phyloP scores from a whole-genome alignment of 2,329 filamentous ascomycete genomes.

The Neofusicoccum kwambonambiense region DNA sequence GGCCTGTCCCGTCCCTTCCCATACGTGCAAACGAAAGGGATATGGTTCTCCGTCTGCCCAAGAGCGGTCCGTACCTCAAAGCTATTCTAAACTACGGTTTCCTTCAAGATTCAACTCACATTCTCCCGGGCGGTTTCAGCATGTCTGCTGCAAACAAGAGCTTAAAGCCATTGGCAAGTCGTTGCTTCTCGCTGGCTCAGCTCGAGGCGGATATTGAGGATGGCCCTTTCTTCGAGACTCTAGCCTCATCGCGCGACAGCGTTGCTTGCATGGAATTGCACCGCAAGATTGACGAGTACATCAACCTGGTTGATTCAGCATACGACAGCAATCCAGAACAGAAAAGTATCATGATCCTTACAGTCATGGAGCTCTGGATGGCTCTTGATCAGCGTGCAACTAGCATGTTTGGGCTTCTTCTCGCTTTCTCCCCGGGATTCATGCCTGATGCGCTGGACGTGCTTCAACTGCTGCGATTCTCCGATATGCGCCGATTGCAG shows the following conservation, averaged over 20 bases:
- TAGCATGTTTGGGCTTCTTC: constrained; percentile 47
- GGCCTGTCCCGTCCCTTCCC: constrained; percentile 46
- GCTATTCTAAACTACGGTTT: neutral
- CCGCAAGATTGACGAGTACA: constrained; percentile 36
- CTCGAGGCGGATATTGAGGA: constrained; percentile 1
- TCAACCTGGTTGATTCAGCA: constrained; percentile 31
- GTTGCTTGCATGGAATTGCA: constrained; percentile 33
- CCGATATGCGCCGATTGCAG: constrained; percentile 53
- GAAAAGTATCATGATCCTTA: constrained; percentile 54
- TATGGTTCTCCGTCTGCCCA: neutral
- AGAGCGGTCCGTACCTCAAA: neutral
- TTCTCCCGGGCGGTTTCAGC: neutral
- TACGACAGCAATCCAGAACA: constrained; percentile 51
- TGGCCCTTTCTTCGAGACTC: neutral
- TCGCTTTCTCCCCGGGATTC: constrained; percentile 54
- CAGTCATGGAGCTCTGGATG: constrained; percentile 59
- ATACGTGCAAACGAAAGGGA: constrained; percentile 26
- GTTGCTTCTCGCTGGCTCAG: neutral
- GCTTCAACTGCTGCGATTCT: constrained; percentile 49
- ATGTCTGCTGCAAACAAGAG: neutral
- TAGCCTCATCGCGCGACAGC: neutral
- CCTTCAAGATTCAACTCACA: neutral
- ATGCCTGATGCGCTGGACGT: constrained; percentile 51
- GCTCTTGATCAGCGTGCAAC: constrained; percentile 53
- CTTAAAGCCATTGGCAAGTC: neutral